Evolutionary conservation across 306 rosid genomes (phyloP).

Genomic region (Abrus pulchellus): DNA sequence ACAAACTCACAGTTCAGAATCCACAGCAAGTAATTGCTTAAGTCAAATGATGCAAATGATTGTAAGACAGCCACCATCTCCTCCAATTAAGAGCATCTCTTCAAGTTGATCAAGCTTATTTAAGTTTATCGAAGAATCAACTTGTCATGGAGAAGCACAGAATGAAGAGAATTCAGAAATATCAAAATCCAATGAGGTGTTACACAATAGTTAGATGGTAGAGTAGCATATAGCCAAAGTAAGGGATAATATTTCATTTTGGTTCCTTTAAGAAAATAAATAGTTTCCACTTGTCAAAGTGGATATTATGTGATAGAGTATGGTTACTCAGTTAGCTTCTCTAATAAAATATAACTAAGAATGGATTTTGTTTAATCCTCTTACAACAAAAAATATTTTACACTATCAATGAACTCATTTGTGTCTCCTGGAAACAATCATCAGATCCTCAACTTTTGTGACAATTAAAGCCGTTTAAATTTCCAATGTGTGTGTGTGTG

Average conservation of each 20-base stretch:
- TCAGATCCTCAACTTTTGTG: background rate
- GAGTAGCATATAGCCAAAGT: conserved; percentile 13
- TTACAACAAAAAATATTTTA: background rate
- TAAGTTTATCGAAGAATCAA: conserved; percentile 35
- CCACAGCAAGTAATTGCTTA: background rate
- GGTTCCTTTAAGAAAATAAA: conserved; percentile 34
- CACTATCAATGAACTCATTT: background rate
- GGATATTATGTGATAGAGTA: conserved; percentile 25
- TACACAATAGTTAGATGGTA: conserved; percentile 34
- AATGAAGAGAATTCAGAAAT: conserved; percentile 22
- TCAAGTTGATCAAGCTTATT: conserved; percentile 43
- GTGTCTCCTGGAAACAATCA: conserved; percentile 3
- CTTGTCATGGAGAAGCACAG: conserved; percentile 27
- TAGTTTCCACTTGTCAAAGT: conserved; percentile 47
- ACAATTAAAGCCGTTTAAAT: background rate
- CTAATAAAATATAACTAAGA: background rate
- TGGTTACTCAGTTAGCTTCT: background rate
- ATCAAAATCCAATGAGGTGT: background rate
- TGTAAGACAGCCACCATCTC: conserved; percentile 56
- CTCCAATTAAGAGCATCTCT: conserved; percentile 51
- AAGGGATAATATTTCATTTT: background rate
- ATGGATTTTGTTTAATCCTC: conserved; percentile 2
- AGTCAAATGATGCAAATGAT: conserved; percentile 25
- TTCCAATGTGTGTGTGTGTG: background rate
- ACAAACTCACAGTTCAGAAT: conserved; percentile 31